Base-by-base conservation (phyloP, 345 rosid species). In the Hibiscus trionum region DNA sequence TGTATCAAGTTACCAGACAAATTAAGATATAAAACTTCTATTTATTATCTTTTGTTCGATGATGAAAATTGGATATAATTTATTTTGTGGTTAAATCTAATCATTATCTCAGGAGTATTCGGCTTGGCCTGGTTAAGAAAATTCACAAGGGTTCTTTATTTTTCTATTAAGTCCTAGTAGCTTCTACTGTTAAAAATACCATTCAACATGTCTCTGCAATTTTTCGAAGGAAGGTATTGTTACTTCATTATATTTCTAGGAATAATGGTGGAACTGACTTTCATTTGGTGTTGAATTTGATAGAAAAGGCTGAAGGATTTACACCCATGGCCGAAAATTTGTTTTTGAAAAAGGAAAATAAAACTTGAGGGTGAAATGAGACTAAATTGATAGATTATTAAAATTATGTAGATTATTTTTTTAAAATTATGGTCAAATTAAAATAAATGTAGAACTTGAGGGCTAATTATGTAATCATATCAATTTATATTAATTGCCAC, bases 201-300 rank as follows among this genome's bases (percentile, higher is more conserved):
- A 42, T 39, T 42, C 3, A 21, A 21, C 69, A 11, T 42, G 7
- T 65, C 31, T 39, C n/a, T 19, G 29, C 35, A 39, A 44, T 5
- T 11, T 66, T 21, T 35, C 7, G 24, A 14, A n/a, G 46, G 19
- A 24, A 42, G 37, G 0, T 42, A 35, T 35, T 4, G 26, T 24
- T 66, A 64, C 5, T 64, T 64, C 15, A 64, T 39, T 64, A 39
- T 64, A n/a, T n/a, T n/a, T n/a, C n/a, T n/a, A n/a, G n/a, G n/a
- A n/a, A n/a, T n/a, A n/a, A n/a, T n/a, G n/a, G n/a, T n/a, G n/a
- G n/a, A n/a, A n/a, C n/a, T n/a, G n/a, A n/a, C n/a, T n/a, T n/a
- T n/a, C n/a, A n/a, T n/a, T n/a, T n/a, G n/a, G n/a, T n/a, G n/a
- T n/a, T n/a, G n/a, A n/a, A n/a, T n/a, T n/a, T n/a, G n/a, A n/a